Evolutionary conservation across 2,329 filamentous ascomycete genomes (phyloP).

Genomic region (Shiraia sp.): DNA sequence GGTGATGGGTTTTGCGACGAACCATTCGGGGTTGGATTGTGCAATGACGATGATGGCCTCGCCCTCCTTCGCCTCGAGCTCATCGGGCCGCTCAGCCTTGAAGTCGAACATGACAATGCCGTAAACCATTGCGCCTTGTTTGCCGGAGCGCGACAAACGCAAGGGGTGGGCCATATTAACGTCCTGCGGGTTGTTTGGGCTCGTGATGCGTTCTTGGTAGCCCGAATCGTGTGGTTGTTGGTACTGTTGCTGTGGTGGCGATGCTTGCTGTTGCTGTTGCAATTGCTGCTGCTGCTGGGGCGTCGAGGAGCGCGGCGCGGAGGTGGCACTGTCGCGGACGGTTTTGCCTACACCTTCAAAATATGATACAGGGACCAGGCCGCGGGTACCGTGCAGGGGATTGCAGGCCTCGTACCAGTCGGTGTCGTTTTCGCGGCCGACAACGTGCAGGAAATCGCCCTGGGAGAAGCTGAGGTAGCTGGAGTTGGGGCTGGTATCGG

Average conservation of each 20-base stretch:
- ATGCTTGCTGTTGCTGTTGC: neutral
- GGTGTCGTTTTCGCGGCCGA: conserved; percentile 88
- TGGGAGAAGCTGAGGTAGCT: conserved; percentile 82
- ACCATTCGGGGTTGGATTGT: conserved; percentile 98
- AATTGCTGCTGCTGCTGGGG: conserved; percentile 39
- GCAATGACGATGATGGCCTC: conserved; percentile 98
- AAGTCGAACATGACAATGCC: conserved; percentile 98
- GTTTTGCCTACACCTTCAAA: conserved; percentile 93
- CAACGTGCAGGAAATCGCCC: conserved; percentile 98
- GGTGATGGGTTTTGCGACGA: conserved; percentile 98
- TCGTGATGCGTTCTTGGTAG: conserved; percentile 66
- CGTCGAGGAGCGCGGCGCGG: conserved; percentile 45
- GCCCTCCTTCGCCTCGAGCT: conserved; percentile 90
- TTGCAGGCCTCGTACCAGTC: conserved; percentile 99
- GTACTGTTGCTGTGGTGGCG: conserved; percentile 1
- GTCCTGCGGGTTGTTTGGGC: conserved; percentile 37
- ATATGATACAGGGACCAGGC: conserved; percentile 89
- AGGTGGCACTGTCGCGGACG: conserved; percentile 77
- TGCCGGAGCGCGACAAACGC: conserved; percentile 51
- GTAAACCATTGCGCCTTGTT: conserved; percentile 85
- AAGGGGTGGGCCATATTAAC: conserved; percentile 28
- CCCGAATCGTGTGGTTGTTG: conserved; percentile 82
- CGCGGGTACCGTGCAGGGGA: conserved; percentile 83
- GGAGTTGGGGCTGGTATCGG: conserved; percentile 61
- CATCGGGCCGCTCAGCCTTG: conserved; percentile 90